Base-by-base conservation (phyloP, 169 alveolate species). In the Cryptosporidium baileyi region DNA sequence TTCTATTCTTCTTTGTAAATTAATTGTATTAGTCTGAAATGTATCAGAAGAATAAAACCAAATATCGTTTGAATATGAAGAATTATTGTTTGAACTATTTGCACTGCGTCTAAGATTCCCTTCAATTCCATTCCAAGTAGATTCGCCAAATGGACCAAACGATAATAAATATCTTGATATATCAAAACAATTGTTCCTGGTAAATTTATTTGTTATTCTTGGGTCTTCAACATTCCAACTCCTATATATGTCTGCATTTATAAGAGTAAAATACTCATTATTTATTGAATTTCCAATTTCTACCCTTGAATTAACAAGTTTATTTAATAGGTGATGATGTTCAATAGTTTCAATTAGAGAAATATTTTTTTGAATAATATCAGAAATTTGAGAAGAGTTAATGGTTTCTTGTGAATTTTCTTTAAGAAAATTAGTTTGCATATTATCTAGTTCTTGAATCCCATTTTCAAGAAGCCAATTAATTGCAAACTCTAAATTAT, bases 391-490 rank as follows among this genome's bases (percentile, higher is more conserved):
- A 43, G 17, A 9, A 11, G 51, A 11, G 15, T 43, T 43, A 11
- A 11, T 15, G 15, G 0, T 15, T 0, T 11, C 9, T 43, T 43
- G 9, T 11, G 51, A 11, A 43, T 43, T 43, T 43, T 43, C 17
- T 15, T 43, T 15, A 9, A 43, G 15, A 15, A 43, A 43, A 11
- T 9, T 15, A 43, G 9, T 43, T 43, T 43, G 51, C 51, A 43
- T 43, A 43, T 43, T 44, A 43, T 80, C 89, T 26, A 67, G 47
- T 60, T 82, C 89, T 13, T 57, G 67, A 38, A 81, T 15, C 8
- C 89, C 80, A 60, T 82, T 45, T 34, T 88, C 90, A 5, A 82
- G 63, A 19, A 89, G 90, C 92, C 90, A 89, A 60, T 82, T 80
- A 11, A 90, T 88, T 8, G 92, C 91, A 17, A 82, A 74, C 1